Conservation (phyloP, 1,284 basidiomycete species). For the Gomphus sp. region DNA sequence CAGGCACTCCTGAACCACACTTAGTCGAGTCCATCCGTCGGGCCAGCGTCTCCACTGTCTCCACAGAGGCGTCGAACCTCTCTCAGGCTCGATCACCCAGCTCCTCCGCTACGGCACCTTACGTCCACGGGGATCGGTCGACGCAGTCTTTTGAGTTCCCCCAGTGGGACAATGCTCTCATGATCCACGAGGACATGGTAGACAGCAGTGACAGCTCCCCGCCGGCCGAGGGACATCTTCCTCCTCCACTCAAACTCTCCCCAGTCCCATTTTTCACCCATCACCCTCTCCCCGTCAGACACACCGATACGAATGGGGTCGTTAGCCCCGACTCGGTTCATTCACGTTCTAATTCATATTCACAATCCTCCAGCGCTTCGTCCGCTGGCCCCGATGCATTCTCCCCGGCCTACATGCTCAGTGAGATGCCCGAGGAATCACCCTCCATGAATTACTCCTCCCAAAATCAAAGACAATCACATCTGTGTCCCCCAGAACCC, state of each 20-base stretch:
- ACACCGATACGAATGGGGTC: not conserved
- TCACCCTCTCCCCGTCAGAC: conserved; percentile 1
- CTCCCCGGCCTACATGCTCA: conserved; percentile 9
- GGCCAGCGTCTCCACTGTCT: conserved; percentile 8
- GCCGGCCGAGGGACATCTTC: conserved; percentile 9
- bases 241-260: conserved; percentile 9
- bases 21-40: conserved; percentile 8
- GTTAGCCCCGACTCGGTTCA: conserved; percentile 9
- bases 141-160: conserved; percentile 7
- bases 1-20: not conserved
- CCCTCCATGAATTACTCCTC: conserved; percentile 4
- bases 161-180: conserved; percentile 10
- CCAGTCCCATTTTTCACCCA: conserved; percentile 5
- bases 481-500: conserved; percentile 8
- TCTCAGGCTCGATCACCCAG: conserved; percentile 5
- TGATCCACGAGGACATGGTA: conserved; percentile 9
- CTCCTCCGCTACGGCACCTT: conserved; percentile 1
- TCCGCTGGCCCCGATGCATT: conserved; percentile 7
- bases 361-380: conserved; percentile 9
- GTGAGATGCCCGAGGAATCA: conserved; percentile 8
- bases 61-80: conserved; percentile 8
- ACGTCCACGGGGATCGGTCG: conserved; percentile 7
- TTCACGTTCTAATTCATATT: conserved; percentile 10
- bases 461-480: not conserved
- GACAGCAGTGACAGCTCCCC: conserved; percentile 9